Evolutionary conservation across 306 rosid species (phyloP).

Genomic region (Arachis hypogaea): DNA sequence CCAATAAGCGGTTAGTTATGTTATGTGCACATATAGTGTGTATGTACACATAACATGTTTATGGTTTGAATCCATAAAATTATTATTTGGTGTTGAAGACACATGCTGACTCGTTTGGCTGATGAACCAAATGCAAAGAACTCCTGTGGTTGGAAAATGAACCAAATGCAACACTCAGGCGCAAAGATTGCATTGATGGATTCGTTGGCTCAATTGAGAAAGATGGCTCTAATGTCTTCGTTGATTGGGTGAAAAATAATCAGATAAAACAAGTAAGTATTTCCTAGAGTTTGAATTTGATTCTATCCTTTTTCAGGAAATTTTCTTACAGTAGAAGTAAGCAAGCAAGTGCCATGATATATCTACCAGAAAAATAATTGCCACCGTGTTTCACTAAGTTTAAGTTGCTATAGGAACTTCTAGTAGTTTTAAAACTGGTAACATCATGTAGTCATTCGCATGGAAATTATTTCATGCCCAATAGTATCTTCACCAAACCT

Average conservation of each 20-base stretch:
- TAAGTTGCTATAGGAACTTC: no score
- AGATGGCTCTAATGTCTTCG: constrained; percentile 75
- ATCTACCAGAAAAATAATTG: no score
- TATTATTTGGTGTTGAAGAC: not conserved
- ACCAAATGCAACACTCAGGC: constrained; percentile 73
- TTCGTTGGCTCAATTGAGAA: constrained; percentile 48
- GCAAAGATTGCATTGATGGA: constrained; percentile 84
- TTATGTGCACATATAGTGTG: no score
- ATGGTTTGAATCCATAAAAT: not conserved
- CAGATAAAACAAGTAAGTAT: constrained; percentile 71
- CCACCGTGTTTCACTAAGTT: no score
- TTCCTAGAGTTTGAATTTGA: constrained; percentile 17
- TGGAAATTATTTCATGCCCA: no score
- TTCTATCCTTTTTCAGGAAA: not conserved
- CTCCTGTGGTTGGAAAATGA: constrained; percentile 83
- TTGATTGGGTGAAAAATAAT: constrained; percentile 82
- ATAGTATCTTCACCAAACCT: constrained; percentile 1
- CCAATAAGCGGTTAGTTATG: not conserved
- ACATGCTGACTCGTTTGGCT: constrained; percentile 1
- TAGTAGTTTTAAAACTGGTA: no score
- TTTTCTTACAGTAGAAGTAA: not conserved
- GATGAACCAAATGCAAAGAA: constrained; percentile 39
- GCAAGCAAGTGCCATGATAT: not conserved
- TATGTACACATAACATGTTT: no score
- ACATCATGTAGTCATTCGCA: no score